A percentile compares a stretch with the other conserved stretches of the same genome.
These are phyloP conservation scores for Aegilops speltoides DNA, from an alignment of 176 grass and related monocot species.

Conservation along the genomic window DNA sequence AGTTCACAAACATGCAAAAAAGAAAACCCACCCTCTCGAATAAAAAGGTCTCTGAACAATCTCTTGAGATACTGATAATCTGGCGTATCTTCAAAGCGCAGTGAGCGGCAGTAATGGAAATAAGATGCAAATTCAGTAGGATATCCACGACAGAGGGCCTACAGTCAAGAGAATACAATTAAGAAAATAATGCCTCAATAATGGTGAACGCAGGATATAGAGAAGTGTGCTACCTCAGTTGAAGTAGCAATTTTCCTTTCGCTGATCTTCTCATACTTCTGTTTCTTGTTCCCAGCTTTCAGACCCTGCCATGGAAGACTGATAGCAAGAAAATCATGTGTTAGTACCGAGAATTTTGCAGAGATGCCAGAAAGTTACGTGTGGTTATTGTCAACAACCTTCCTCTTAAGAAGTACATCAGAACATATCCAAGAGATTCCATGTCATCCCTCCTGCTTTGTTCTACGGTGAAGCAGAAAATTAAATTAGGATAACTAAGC, in stretches of 20 bases:
- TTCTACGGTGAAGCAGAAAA: slow-evolving; percentile 38
- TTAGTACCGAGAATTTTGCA: background rate
- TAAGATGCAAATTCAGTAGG: slow-evolving; percentile 69
- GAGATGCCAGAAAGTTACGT: background rate
- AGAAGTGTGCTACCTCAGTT: slow-evolving; percentile 53
- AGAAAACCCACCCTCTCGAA: slow-evolving; percentile 55
- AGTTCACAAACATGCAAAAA: background rate
- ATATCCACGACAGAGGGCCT: slow-evolving; percentile 25
- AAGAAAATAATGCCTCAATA: background rate
- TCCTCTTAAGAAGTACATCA: slow-evolving; percentile 95
- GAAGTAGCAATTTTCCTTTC: slow-evolving; percentile 86
- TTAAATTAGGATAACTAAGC: background rate
- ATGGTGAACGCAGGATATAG: background rate
- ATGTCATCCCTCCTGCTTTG: slow-evolving; percentile 90
- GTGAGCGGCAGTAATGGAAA: slow-evolving; percentile 85
- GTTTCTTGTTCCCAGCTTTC: slow-evolving; percentile 87
- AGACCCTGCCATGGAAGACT: slow-evolving; percentile 89
- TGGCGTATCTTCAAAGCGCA: slow-evolving; percentile 92
- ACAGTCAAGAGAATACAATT: background rate
- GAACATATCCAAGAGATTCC: slow-evolving; percentile 87
- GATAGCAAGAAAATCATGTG: background rate
- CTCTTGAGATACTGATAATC: slow-evolving; percentile 87
- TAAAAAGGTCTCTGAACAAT: slow-evolving; percentile 82
- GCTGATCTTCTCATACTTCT: slow-evolving; percentile 86
- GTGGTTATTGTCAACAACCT: slow-evolving; percentile 34